Conservation (phyloP, 768 basidiomycete species). For the Naganishia onofrii region DNA sequence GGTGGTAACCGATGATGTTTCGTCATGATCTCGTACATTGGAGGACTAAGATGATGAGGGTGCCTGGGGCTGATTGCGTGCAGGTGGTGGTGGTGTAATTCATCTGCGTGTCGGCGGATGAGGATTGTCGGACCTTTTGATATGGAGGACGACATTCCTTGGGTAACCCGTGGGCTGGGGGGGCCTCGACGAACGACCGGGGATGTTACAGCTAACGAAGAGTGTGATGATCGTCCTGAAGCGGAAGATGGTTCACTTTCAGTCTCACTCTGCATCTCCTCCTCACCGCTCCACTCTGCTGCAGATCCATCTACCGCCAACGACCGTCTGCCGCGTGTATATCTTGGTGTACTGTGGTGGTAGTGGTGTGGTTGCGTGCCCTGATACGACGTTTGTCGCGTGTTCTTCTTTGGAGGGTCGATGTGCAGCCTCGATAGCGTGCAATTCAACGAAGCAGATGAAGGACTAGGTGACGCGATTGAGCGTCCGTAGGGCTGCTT, state of each 20-base stretch:
- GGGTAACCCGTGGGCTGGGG: not conserved
- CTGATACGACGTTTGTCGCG: not conserved
- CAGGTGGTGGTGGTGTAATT: not conserved
- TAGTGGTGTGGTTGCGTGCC: too few species aligned
- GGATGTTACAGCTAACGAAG: not conserved
- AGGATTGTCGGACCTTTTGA: not conserved
- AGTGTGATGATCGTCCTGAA: not conserved
- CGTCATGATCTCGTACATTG: not conserved
- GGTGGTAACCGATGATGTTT: not conserved
- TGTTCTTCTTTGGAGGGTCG: not conserved
- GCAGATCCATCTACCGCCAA: too few species aligned
- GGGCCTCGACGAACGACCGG: not conserved
- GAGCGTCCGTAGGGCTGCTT: not conserved
- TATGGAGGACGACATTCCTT: not conserved
- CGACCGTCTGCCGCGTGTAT: not conserved
- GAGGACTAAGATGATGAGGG: not conserved
- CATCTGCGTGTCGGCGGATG: not conserved
- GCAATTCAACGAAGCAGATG: not conserved
- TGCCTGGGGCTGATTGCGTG: not conserved
- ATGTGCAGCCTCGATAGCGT: not conserved
- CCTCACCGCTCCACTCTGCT: not conserved
- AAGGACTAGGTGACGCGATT: not conserved
- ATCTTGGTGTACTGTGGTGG: not conserved
- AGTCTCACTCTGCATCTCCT: not conserved
- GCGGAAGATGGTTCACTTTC: not conserved